Base-by-base conservation (phyloP, 2,329 filamentous ascomycete species). In the Phaeosphaeriaceae sp. region DNA sequence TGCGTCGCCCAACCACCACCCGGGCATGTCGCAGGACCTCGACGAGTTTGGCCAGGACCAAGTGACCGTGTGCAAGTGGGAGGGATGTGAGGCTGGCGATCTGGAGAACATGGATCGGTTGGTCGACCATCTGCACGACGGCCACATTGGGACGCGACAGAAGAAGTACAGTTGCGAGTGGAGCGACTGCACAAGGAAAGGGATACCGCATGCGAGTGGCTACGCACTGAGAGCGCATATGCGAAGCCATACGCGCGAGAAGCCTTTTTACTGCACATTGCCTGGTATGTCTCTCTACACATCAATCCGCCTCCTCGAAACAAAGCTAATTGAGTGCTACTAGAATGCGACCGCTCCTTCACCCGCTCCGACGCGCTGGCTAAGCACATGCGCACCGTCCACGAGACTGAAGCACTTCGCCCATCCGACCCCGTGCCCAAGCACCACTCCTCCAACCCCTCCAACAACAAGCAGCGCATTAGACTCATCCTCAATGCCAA, bases 111-210 rank as follows among this genome's bases (percentile, higher is more conserved):
- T 84, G 76, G 82, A 84, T 62, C 80, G 80, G 24, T 73, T 84
- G 46, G 82, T 84, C 51, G 74, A 79, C 57, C 82, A 84, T 67
- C 78, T 84, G 44, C 94, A 98, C 79, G 90, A 93, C 72, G 92
- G 94, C 57, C 95, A 99, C 78, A 97, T 98, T 71, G 92, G 95
- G 73, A 92, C 89, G 60, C 88, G 93, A 54, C 91, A 95, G 80
- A 97, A 96, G 80, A 97, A 95, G 78, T 98, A 98, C 76, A 93
- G 92, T n/a, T 99, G 95, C 79, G 94, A 98, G 79, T 99, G 95
- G 95, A 88, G 86, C 58, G 94, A 94, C 66, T 99, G 95, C 76
- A 85, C 84, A 53, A 83, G 93, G 61, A 98, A 97, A 81, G 92
- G 93, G 58, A 88, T 95, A 78, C 89, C 92, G 19, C 95, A 99